Evolutionary conservation across 495 filamentous ascomycete species (phyloP).

Genomic region (Neurospora sp.): DNA sequence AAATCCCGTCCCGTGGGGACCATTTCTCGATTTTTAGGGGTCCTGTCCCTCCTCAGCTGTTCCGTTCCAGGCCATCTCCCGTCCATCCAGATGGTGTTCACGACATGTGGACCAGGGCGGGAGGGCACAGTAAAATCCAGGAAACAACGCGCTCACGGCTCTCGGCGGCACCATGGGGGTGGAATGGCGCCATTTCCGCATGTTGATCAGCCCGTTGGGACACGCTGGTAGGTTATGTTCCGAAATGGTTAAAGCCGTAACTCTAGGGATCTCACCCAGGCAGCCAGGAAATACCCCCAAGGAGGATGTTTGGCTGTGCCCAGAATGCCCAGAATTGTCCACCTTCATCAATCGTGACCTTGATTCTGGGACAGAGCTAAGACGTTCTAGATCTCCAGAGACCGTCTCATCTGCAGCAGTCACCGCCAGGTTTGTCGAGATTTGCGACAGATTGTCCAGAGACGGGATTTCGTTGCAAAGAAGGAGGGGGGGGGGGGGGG

Average conservation of each 20-base stretch:
- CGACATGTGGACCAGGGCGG: neutral
- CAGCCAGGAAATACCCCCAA: neutral
- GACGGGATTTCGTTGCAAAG: neutral
- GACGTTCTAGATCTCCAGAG: constrained; percentile 16
- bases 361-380: constrained; percentile 10
- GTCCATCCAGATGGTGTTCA: neutral
- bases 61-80: neutral
- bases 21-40: neutral
- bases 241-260: neutral
- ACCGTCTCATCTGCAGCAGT: constrained; percentile 9
- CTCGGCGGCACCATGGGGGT: neutral
- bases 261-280: neutral
- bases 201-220: neutral
- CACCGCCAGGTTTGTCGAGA: neutral
- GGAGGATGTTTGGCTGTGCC: neutral
- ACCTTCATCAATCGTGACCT: constrained; percentile 6
- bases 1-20: neutral
- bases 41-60: neutral
- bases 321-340: neutral
- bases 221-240: neutral
- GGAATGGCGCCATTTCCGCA: constrained; percentile 10
- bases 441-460: neutral
- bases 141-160: neutral
- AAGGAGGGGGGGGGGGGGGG: neutral
- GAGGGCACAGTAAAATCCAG: neutral